Evolutionary conservation across 2,329 filamentous ascomycete genomes (phyloP).

Genomic region (Colletotrichum spinosum): DNA sequence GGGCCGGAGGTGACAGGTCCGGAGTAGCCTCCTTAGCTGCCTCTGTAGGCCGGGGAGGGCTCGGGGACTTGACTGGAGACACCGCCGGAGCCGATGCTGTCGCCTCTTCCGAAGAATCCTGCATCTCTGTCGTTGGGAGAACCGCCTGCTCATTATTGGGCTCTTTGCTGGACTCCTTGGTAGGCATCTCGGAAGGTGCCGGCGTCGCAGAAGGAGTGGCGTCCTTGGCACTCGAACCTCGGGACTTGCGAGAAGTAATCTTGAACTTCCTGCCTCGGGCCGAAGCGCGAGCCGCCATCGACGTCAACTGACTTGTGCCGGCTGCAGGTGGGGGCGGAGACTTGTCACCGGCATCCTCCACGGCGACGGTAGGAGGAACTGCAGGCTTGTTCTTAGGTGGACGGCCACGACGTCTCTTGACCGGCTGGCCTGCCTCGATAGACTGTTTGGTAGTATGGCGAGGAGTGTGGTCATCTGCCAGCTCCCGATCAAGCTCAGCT

Average conservation of each 20-base stretch:
- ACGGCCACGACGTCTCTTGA: constrained; percentile 30
- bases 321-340: constrained; percentile 24
- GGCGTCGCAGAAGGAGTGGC: constrained; percentile 11
- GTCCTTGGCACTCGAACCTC: constrained; percentile 15
- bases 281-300: constrained; percentile 69
- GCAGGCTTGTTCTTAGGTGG: constrained; percentile 30
- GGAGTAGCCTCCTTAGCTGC: constrained; percentile 13
- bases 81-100: neutral
- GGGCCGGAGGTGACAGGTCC: constrained; percentile 24
- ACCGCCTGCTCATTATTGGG: neutral
- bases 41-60: neutral
- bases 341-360: constrained; percentile 17
- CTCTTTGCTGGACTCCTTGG: neutral
- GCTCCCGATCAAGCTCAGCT: constrained; percentile 48
- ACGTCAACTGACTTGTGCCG: constrained; percentile 53
- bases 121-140: too few species aligned
- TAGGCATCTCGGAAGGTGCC: neutral
- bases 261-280: constrained; percentile 65
- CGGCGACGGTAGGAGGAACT: neutral
- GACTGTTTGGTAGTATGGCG: constrained; percentile 6
- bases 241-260: constrained; percentile 54
- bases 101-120: too few species aligned
- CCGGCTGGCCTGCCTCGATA: constrained; percentile 14
- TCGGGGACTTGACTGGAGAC: neutral
- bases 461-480: constrained; percentile 41